phyloP scores from a whole-genome alignment of 2,329 filamentous ascomycete genomes.

The Beauveria pseudobassiana region DNA sequence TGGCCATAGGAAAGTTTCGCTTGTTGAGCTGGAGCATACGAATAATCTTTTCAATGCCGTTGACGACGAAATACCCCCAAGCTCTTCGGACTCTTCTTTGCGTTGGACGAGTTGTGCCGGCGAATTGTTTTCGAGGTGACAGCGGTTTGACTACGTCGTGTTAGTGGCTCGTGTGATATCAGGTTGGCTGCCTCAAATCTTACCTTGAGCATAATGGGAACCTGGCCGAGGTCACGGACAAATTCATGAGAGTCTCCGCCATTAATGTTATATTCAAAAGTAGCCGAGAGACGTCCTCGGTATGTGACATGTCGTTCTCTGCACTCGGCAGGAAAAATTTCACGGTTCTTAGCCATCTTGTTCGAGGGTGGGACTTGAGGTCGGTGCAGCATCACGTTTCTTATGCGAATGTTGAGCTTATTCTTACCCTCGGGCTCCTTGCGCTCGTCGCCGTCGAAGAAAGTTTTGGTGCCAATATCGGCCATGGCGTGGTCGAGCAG shows the following conservation, averaged over 20 bases:
- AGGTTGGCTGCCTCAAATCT: conserved; percentile 18
- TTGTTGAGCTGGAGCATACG: conserved; percentile 84
- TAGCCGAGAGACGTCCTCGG: conserved; percentile 74
- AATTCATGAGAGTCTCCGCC: conserved; percentile 77
- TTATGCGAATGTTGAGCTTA: conserved; percentile 68
- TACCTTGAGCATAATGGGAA: conserved; percentile 91
- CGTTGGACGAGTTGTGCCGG: conserved; percentile 74
- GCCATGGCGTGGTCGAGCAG: conserved; percentile 65
- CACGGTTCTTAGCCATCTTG: conserved; percentile 75
- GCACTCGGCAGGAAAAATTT: conserved; percentile 87
- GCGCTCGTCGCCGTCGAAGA: conserved; percentile 72
- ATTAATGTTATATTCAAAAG: conserved; percentile 81
- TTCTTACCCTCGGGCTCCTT: conserved; percentile 57
- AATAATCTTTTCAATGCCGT: conserved; percentile 95
- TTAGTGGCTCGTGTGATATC: conserved; percentile 12
- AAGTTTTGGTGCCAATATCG: conserved; percentile 86
- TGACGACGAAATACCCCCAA: conserved; percentile 98
- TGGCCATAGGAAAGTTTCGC: conserved; percentile 92
- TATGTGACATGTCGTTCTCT: conserved; percentile 91
- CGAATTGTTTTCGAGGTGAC: conserved; percentile 79
- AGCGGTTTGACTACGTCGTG: conserved; percentile 64
- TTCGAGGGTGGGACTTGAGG: conserved; percentile 72
- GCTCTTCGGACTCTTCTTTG: conserved; percentile 93
- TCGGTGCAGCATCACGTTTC: conserved; percentile 76
- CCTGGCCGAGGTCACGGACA: conserved; percentile 74